Percentiles rank a stretch among this genome's conserved stretches.
Evolutionary conservation across 495 filamentous ascomycete genomes (phyloP).

Genomic region (Endocarpon pusillum): DNA sequence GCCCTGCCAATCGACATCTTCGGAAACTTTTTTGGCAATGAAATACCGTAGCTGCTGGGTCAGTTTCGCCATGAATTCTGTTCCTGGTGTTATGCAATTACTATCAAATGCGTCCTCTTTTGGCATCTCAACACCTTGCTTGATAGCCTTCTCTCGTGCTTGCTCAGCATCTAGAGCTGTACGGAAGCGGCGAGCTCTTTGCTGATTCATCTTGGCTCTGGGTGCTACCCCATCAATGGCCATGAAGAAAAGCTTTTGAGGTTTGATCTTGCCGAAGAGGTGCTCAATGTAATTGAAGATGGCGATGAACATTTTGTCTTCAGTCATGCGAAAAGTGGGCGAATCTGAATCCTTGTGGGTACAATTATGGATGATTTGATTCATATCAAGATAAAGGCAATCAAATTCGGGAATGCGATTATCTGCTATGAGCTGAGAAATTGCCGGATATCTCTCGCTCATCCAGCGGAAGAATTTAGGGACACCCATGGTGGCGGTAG

Average conservation of each 20-base stretch:
- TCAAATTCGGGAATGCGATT: slow-evolving; percentile 99
- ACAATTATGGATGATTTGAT: slow-evolving; percentile 99
- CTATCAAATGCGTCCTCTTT: slow-evolving; percentile 95
- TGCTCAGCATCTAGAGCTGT: slow-evolving; percentile 83
- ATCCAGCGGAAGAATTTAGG: slow-evolving; percentile 95
- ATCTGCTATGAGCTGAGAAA: slow-evolving; percentile 96
- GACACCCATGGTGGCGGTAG: slow-evolving; percentile 57
- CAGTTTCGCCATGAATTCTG: slow-evolving; percentile 94
- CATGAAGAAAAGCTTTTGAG: slow-evolving; percentile 98
- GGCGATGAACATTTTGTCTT: slow-evolving; percentile 97
- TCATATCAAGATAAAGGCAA: slow-evolving; percentile 96
- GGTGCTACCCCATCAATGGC: slow-evolving; percentile 96
- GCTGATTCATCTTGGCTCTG: slow-evolving; percentile 99
- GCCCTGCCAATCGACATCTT: slow-evolving; percentile 92
- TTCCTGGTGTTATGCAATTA: slow-evolving; percentile 97
- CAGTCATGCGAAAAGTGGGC: slow-evolving; percentile 78
- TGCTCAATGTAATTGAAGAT: slow-evolving; percentile 99
- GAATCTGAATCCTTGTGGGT: slow-evolving; percentile 91
- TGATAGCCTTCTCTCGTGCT: slow-evolving; percentile 76
- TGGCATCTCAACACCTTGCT: slow-evolving; percentile 78
- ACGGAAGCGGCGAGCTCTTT: slow-evolving; percentile 86
- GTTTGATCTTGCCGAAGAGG: slow-evolving; percentile 95
- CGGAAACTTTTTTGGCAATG: slow-evolving; percentile 93
- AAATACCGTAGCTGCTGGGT: slow-evolving; percentile 94
- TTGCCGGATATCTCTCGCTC: slow-evolving; percentile 96